phyloP scores from a whole-genome alignment of 1,284 basidiomycete species.

The Ganoderma sp. region DNA sequence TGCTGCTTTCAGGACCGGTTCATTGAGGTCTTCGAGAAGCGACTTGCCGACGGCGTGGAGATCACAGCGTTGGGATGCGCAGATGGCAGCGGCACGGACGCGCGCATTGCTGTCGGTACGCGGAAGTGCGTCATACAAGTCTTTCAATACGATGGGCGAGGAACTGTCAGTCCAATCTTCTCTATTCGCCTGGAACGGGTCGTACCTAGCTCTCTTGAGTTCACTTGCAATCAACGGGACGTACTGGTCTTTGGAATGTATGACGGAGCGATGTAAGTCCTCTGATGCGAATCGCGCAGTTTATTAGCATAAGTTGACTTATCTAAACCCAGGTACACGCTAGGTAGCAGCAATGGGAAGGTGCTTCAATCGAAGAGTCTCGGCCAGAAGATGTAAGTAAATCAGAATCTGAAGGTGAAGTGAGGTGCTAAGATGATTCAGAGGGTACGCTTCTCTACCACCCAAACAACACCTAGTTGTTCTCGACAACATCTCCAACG shows the following conservation, averaged over 20 bases:
- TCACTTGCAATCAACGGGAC: constrained; percentile 6
- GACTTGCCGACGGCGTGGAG: constrained; percentile 7
- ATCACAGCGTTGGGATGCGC: constrained; percentile 5
- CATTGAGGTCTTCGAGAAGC: constrained; percentile 3
- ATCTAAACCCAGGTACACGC: constrained; percentile 10
- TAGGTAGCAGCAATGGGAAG: constrained; percentile 8
- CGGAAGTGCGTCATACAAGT: constrained; percentile 10
- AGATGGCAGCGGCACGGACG: not conserved
- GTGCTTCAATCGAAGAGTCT: constrained; percentile 11
- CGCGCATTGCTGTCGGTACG: constrained; percentile 5
- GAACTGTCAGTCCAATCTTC: constrained; percentile 7
- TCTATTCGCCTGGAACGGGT: not conserved
- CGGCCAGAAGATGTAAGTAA: constrained; percentile 10
- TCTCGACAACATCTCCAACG: constrained; percentile 12
- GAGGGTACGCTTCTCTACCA: constrained; percentile 6
- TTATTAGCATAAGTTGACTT: not conserved
- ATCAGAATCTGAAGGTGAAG: too few species aligned
- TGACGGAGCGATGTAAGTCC: constrained; percentile 13
- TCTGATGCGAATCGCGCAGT: not conserved
- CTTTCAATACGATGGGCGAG: constrained; percentile 8
- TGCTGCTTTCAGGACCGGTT: not conserved
- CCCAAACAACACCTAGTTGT: constrained; percentile 10
- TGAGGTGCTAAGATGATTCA: not conserved
- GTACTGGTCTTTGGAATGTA: constrained; percentile 16
- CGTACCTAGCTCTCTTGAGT: constrained; percentile 8